Percentiles rank a stretch among this genome's conserved stretches.
Evolutionary conservation across 345 rosid species (phyloP).

Genomic region (Hibiscus syriacus): DNA sequence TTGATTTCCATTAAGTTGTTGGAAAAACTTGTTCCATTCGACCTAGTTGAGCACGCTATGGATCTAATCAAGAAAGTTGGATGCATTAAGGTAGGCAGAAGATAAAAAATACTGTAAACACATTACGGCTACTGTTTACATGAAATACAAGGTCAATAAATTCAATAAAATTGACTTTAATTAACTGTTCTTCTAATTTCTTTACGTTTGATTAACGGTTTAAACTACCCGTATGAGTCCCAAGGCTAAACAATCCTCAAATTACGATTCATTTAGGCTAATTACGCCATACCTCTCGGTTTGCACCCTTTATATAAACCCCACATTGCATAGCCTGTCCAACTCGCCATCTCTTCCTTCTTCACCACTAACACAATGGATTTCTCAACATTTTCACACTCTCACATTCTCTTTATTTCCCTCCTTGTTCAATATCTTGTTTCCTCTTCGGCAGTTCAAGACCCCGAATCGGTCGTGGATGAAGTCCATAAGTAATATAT

Average conservation of each 20-base stretch:
- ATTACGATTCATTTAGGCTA: constrained; percentile 38
- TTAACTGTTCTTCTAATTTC: neutral
- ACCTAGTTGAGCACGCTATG: neutral
- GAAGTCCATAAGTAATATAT: constrained; percentile 40
- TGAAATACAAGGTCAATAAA: neutral
- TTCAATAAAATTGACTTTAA: constrained; percentile 15
- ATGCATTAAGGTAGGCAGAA: neutral
- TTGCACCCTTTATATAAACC: constrained; percentile 33
- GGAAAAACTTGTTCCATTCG: too few species aligned
- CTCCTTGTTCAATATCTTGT: constrained; percentile 13
- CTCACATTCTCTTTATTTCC: constrained; percentile 6
- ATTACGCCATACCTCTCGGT: constrained; percentile 59
- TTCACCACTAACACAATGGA: neutral
- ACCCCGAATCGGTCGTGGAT: constrained; percentile 32
- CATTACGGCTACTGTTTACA: constrained; percentile 10
- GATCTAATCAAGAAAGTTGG: neutral
- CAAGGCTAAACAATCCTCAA: constrained; percentile 26
- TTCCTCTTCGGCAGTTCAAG: constrained; percentile 24
- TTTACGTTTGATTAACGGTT: constrained; percentile 42
- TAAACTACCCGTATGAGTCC: constrained; percentile 16
- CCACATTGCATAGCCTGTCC: constrained; percentile 6
- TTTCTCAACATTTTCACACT: constrained; percentile 17
- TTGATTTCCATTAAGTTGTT: too few species aligned
- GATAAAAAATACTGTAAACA: too few species aligned
- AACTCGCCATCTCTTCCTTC: constrained; percentile 7